Percentiles rank a stretch among this genome's conserved stretches.
Conservation (phyloP, 2,329 filamentous ascomycete genomes). For the Monosporascus sp. region DNA sequence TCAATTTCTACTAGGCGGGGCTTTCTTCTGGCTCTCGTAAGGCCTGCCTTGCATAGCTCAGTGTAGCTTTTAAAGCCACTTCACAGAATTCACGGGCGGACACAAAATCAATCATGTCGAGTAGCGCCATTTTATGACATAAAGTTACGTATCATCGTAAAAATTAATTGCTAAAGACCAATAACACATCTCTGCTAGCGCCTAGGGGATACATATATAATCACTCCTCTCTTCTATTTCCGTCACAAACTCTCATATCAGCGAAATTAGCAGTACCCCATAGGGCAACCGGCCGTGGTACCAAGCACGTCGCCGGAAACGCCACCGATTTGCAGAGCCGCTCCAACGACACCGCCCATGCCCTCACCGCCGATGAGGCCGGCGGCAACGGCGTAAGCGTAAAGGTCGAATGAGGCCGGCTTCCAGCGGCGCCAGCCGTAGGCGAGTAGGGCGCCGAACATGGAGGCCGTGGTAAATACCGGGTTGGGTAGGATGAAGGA, state of each 20-base stretch:
- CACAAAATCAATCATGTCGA: too few species aligned
- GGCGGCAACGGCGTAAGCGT: constrained; percentile 54
- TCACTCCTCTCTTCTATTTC: background rate
- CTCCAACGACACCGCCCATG: constrained; percentile 56
- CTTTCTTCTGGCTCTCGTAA: too few species aligned
- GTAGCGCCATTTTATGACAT: too few species aligned
- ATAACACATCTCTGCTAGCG: too few species aligned
- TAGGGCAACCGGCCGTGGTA: constrained; percentile 28
- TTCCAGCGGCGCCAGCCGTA: constrained; percentile 50
- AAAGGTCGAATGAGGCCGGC: constrained; percentile 49
- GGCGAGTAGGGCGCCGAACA: constrained; percentile 48
- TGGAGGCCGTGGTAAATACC: constrained; percentile 53
- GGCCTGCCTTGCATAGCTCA: too few species aligned
- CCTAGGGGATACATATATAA: constrained; percentile 2
- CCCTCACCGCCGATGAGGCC: constrained; percentile 60
- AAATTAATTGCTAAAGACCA: too few species aligned
- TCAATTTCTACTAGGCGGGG: too few species aligned
- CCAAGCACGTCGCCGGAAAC: constrained; percentile 28
- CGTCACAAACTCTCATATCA: constrained; percentile 5
- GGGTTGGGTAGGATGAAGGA: constrained; percentile 54
- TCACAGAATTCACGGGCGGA: too few species aligned
- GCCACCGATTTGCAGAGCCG: constrained; percentile 29
- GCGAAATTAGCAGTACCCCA: constrained; percentile 19
- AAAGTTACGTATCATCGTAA: too few species aligned
- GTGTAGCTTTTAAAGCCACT: too few species aligned